Conservation (phyloP, 164 flowering plant genomes). For the Aristolochia fimbriata region DNA sequence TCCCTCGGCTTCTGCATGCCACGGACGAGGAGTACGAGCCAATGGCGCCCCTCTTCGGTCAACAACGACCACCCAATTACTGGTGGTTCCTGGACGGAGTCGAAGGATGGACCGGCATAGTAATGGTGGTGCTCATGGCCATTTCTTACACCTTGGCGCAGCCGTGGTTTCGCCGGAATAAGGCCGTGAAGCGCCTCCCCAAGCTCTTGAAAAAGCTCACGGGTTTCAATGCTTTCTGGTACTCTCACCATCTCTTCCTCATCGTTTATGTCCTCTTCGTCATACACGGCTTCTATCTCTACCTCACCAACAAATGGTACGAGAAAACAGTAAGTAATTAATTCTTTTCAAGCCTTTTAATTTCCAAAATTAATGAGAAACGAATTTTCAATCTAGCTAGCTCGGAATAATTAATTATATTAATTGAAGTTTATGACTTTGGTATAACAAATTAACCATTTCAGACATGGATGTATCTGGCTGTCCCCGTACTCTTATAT, state of each 20-base stretch:
- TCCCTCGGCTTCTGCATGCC: conserved; percentile 56
- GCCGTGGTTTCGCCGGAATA: conserved; percentile 59
- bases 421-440: no score
- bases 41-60: conserved; percentile 43
- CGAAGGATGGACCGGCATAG: conserved; percentile 67
- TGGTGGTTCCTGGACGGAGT: conserved; percentile 66
- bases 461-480: conserved; percentile 66
- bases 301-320: conserved; percentile 58
- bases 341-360: no score
- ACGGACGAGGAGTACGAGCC: conserved; percentile 43
- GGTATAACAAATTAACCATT: neutral
- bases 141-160: conserved; percentile 52
- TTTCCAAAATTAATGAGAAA: no score
- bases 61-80: conserved; percentile 35
- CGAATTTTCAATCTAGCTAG: no score
- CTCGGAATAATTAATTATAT: no score
- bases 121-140: conserved; percentile 66
- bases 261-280: conserved; percentile 50
- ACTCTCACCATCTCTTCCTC: conserved; percentile 70
- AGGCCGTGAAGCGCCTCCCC: conserved; percentile 31
- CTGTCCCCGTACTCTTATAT: conserved; percentile 32
- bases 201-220: conserved; percentile 41
- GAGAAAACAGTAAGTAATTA: conserved; percentile 59
- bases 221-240: conserved; percentile 86
- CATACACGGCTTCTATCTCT: conserved; percentile 56